A percentile compares a stretch with the other conserved stretches of the same genome.
These are phyloP conservation scores for Coniochaeta sp. DNA, from an alignment of 2,329 filamentous ascomycete genomes.

Conservation along the genomic window DNA sequence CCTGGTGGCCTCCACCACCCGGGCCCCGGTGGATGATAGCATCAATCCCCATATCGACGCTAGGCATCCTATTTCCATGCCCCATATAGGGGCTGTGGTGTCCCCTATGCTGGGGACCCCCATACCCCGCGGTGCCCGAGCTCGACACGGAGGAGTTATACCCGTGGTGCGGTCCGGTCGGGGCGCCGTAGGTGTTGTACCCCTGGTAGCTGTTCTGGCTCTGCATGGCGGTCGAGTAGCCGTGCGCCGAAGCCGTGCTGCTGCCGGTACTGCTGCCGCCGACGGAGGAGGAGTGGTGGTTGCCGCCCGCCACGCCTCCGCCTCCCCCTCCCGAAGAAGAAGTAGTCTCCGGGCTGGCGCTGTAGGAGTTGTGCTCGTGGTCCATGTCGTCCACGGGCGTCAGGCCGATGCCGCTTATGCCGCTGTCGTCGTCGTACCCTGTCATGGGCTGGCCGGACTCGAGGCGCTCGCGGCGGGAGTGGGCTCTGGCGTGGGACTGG, in stretches of 20 bases:
- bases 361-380: conserved; percentile 43
- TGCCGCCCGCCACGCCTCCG: conserved; percentile 21
- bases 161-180: conserved; percentile 26
- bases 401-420: conserved; percentile 55
- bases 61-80: conserved; percentile 40
- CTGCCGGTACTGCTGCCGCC: conserved; percentile 21
- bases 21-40: conserved; percentile 48
- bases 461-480: conserved; percentile 57
- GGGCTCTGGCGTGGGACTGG: conserved; percentile 60
- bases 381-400: conserved; percentile 52
- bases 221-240: conserved; percentile 15
- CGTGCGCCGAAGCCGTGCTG: conserved; percentile 15
- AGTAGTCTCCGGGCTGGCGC: conserved; percentile 30
- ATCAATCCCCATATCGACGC: conserved; percentile 55
- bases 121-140: conserved; percentile 28
- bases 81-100: conserved; percentile 39
- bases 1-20: conserved; percentile 16
- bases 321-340: conserved; percentile 4
- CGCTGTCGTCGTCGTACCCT: conserved; percentile 64
- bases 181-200: conserved; percentile 15
- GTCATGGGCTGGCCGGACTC: conserved; percentile 36
- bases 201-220: conserved; percentile 12
- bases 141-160: conserved; percentile 51
- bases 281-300: conserved; percentile 19
- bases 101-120: conserved; percentile 16